Evolutionary conservation across 2,329 filamentous ascomycete species (phyloP).

Genomic region (Colletotrichum sp.): DNA sequence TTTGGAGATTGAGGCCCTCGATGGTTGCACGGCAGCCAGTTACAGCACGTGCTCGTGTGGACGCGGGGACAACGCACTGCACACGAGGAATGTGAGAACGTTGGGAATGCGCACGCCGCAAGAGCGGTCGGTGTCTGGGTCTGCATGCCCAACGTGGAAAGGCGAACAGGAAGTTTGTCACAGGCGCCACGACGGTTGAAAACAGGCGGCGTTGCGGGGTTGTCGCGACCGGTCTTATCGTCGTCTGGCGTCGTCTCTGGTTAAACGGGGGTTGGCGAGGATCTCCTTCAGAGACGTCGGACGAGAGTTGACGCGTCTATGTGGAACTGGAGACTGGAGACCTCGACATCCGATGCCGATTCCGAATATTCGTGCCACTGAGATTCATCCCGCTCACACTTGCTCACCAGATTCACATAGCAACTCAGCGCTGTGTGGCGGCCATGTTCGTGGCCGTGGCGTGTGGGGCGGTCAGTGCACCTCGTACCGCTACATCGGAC

Average conservation of each 20-base stretch:
- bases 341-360: neutral
- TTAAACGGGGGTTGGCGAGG: neutral
- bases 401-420: neutral
- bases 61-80: neutral
- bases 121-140: neutral
- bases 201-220: neutral
- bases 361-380: neutral
- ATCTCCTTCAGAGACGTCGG: neutral
- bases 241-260: neutral
- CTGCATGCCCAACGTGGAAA: neutral
- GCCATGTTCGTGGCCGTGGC: neutral
- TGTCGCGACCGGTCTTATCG: neutral
- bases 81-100: neutral
- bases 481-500: neutral
- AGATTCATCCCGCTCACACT: neutral
- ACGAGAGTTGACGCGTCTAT: neutral
- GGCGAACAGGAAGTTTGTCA: neutral
- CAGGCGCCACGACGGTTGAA: neutral
- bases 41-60: neutral
- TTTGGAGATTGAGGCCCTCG: slow-evolving; percentile 14
- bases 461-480: slow-evolving; percentile 1
- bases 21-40: slow-evolving; percentile 9
- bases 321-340: neutral
- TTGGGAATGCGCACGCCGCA: neutral
- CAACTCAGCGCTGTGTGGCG: neutral